Evolutionary conservation across 1,284 basidiomycete genomes (phyloP).

Genomic region (Apiotrichum veenhuisii): DNA sequence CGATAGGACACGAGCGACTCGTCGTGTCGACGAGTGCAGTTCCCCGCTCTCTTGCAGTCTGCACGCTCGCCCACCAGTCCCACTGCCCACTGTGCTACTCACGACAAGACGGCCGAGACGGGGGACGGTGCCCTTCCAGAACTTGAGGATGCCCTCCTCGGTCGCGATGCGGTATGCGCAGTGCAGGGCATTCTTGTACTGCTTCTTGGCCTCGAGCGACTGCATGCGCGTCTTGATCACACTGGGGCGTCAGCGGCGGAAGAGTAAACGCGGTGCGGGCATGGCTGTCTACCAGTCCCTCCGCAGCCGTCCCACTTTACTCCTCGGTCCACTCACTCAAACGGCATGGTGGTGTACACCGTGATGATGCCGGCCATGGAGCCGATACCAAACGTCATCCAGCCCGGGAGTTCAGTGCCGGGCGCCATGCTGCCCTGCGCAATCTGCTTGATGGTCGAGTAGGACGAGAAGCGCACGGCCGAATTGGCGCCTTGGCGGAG

Average conservation of each 20-base stretch:
- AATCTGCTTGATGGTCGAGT: constrained; percentile 86
- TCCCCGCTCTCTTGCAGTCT: no score
- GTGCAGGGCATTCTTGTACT: constrained; percentile 90
- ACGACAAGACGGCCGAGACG: constrained; percentile 78
- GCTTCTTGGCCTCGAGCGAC: constrained; percentile 71
- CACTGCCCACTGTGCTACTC: constrained; percentile 50
- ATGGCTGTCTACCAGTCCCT: no score
- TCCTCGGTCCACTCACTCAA: constrained; percentile 72
- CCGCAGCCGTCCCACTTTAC: no score
- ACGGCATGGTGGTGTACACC: constrained; percentile 82
- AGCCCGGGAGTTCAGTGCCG: constrained; percentile 77
- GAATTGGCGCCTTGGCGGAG: constrained; percentile 97
- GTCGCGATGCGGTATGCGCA: constrained; percentile 88
- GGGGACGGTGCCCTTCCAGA: constrained; percentile 96
- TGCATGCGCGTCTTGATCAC: constrained; percentile 99
- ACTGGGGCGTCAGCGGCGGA: constrained; percentile 54
- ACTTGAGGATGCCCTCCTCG: constrained; percentile 78
- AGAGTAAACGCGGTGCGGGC: no score
- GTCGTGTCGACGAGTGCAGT: no score
- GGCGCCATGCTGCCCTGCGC: constrained; percentile 79
- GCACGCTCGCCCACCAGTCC: background rate
- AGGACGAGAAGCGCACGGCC: constrained; percentile 93
- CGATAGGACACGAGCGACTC: no score
- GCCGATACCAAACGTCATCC: constrained; percentile 91
- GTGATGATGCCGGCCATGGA: constrained; percentile 90